Conservation (phyloP, 352 stramenopile species). For the Hyphochytrium catenoides region DNA sequence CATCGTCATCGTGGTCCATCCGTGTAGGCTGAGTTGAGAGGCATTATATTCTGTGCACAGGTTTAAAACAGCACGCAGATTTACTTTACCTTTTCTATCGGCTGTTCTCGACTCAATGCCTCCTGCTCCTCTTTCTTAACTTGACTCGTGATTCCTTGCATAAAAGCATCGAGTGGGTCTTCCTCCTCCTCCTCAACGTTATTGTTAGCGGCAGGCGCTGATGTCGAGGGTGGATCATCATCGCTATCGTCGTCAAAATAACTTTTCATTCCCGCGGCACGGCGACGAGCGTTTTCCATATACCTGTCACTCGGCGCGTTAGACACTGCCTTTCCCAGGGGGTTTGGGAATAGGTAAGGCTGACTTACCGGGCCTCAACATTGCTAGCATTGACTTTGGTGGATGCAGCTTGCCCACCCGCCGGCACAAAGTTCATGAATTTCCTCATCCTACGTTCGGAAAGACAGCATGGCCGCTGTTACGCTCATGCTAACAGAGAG, state of each 20-base stretch:
- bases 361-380: no score
- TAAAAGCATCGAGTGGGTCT: constrained; percentile 56
- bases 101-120: background rate
- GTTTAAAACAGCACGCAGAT: background rate
- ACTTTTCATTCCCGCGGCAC: no score
- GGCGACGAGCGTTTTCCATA: no score
- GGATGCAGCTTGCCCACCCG: no score
- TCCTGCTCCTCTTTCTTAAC: constrained; percentile 18
- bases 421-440: no score
- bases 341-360: no score
- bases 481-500: no score
- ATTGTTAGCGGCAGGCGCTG: background rate
- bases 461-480: no score
- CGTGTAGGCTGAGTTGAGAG: constrained; percentile 5
- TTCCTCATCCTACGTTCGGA: no score
- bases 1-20: constrained; percentile 14
- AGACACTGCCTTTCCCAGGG: no score
- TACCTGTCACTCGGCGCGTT: no score
- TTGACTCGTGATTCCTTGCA: constrained; percentile 44
- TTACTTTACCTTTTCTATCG: background rate
- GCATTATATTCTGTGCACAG: background rate
- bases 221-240: constrained; percentile 7
- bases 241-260: constrained; percentile 46
- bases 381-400: no score
- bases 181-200: constrained; percentile 20